These are phyloP conservation scores for Amanita phalloides DNA, from an alignment of 768 basidiomycete species.

Conservation along the genomic window DNA sequence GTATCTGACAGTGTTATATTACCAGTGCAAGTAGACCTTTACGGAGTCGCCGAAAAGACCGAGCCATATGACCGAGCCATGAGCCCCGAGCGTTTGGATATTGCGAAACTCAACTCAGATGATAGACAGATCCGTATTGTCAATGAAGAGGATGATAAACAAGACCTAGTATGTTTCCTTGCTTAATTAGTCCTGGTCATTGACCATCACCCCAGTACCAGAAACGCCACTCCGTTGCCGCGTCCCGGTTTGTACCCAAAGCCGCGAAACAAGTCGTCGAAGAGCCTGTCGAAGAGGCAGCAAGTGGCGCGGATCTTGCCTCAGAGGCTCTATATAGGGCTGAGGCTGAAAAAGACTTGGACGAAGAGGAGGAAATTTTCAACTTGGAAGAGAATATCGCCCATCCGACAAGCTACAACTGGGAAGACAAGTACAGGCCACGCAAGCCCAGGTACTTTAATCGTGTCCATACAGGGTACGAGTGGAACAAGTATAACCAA, in stretches of 20 bases:
- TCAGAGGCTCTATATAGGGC: conserved; percentile 87
- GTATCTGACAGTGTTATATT: conserved; percentile 24
- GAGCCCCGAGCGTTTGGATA: conserved; percentile 74
- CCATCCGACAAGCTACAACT: conserved; percentile 82
- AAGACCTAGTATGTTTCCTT: conserved; percentile 43
- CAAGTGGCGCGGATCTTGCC: conserved; percentile 64
- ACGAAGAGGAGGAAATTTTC: conserved; percentile 94
- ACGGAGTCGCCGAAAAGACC: conserved; percentile 42
- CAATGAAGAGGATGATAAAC: conserved; percentile 53
- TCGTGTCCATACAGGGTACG: conserved; percentile 96
- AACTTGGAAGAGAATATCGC: conserved; percentile 85
- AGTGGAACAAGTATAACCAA: conserved; percentile 99
- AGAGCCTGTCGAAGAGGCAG: conserved; percentile 40
- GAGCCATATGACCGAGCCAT: conserved; percentile 80
- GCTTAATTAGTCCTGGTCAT: not conserved
- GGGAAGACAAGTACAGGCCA: conserved; percentile 98
- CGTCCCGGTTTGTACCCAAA: conserved; percentile 83
- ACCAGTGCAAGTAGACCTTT: conserved; percentile 19
- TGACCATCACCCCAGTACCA: conserved; percentile 39
- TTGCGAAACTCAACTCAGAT: conserved; percentile 58
- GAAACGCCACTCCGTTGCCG: conserved; percentile 72
- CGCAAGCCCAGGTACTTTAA: conserved; percentile 98
- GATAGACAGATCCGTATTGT: conserved; percentile 78
- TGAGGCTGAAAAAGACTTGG: conserved; percentile 86
- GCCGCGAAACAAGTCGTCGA: conserved; percentile 50